Percentiles rank a stretch among this genome's conserved stretches.
Evolutionary conservation across 805 yeast species (phyloP).

Genomic region (Starmerella bombi): DNA sequence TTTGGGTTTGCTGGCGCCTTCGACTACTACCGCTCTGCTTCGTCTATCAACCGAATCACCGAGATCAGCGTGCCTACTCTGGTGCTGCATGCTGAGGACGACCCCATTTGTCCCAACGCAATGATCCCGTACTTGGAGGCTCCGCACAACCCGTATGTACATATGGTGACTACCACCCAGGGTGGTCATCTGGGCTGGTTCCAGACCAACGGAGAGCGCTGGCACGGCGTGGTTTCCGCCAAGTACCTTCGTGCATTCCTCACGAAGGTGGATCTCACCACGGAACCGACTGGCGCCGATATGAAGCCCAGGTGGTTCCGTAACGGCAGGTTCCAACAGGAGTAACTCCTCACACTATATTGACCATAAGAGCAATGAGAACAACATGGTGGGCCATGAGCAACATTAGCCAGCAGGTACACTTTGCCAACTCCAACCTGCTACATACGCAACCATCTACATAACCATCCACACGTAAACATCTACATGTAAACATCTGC

Average conservation of each 20-base stretch:
- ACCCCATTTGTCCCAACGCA: conserved; percentile 51
- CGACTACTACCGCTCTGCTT: conserved; percentile 53
- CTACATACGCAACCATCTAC: too few relatives aligned
- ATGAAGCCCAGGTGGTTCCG: conserved; percentile 11
- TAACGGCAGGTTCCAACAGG: conserved; percentile 9
- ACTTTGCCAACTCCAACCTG: too few relatives aligned
- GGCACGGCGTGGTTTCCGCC: conserved; percentile 47
- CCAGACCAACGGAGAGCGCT: conserved; percentile 43
- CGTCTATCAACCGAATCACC: conserved; percentile 41
- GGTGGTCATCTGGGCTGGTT: conserved; percentile 87
- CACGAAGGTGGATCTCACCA: conserved; percentile 20
- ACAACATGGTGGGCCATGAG: too few relatives aligned
- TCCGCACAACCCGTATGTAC: conserved; percentile 43
- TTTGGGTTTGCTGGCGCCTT: conserved; percentile 51
- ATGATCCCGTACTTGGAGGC: conserved; percentile 42
- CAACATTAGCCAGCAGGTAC: too few relatives aligned
- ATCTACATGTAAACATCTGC: too few relatives aligned
- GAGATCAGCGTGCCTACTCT: conserved; percentile 50
- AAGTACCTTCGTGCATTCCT: conserved; percentile 32
- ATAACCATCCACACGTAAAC: too few relatives aligned
- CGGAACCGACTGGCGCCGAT: neutral
- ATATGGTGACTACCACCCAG: conserved; percentile 43
- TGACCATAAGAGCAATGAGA: too few relatives aligned
- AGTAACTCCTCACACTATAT: too few relatives aligned
- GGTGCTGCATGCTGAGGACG: conserved; percentile 54